phyloP scores from a whole-genome alignment of 768 basidiomycete species.

The Lactifluus volemus region DNA sequence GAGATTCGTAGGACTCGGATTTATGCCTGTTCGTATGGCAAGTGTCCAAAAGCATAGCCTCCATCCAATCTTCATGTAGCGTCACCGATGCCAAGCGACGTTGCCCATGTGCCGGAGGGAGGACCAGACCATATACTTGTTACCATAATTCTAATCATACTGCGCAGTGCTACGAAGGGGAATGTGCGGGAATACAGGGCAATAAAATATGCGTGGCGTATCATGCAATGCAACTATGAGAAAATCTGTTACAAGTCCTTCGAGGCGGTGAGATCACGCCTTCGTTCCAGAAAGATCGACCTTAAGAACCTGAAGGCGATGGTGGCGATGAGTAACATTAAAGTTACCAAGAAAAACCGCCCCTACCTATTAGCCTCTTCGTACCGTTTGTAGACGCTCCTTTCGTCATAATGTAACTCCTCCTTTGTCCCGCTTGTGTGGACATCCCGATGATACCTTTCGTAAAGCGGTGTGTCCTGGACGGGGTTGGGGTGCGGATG shows the following conservation, averaged over 20 bases:
- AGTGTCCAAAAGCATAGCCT: background rate
- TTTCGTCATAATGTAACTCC: conserved; percentile 1
- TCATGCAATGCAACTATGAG: background rate
- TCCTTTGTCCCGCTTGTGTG: background rate
- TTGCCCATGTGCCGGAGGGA: background rate
- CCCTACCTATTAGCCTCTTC: conserved; percentile 56
- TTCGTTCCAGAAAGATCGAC: conserved; percentile 55
- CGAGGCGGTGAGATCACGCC: conserved; percentile 25
- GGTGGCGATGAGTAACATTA: background rate
- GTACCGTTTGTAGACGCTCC: conserved; percentile 38
- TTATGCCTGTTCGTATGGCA: background rate
- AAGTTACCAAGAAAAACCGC: background rate
- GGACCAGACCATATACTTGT: background rate
- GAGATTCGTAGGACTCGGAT: background rate
- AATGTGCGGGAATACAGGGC: background rate
- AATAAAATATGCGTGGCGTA: background rate
- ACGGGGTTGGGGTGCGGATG: background rate
- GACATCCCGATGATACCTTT: background rate
- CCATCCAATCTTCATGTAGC: background rate
- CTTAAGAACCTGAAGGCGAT: conserved; percentile 45
- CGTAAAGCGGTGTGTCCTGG: background rate
- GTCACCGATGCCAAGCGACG: background rate
- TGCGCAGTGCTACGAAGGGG: background rate
- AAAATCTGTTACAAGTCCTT: background rate
- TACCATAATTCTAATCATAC: conserved; percentile 1